Conservation (phyloP, 2,329 filamentous ascomycete species). For the Leptographium radiaticola region DNA sequence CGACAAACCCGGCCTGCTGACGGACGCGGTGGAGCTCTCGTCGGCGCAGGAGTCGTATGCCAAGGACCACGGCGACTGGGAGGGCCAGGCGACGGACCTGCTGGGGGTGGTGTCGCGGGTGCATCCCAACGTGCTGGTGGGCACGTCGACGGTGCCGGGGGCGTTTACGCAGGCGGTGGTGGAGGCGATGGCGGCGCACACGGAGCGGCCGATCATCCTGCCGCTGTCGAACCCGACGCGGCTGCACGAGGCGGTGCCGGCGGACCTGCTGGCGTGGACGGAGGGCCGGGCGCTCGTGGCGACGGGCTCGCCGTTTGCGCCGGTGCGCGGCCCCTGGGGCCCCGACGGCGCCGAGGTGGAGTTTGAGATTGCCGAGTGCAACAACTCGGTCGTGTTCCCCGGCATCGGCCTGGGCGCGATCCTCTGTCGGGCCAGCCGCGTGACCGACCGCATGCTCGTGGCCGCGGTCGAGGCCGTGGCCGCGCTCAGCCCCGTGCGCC, state of each 20-base stretch:
- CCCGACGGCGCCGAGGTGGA: constrained; percentile 27
- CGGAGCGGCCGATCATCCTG: constrained; percentile 62
- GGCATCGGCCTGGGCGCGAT: constrained; percentile 74
- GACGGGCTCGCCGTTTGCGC: constrained; percentile 70
- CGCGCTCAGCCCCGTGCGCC: constrained; percentile 54
- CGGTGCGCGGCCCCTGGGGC: constrained; percentile 50
- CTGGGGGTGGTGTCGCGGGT: constrained; percentile 55
- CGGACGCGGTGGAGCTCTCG: constrained; percentile 41
- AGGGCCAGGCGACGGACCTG: constrained; percentile 42
- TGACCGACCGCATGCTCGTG: constrained; percentile 71
- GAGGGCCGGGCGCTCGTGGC: constrained; percentile 65
- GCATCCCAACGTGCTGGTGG: constrained; percentile 70
- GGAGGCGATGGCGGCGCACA: constrained; percentile 60
- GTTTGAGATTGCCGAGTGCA: constrained; percentile 60
- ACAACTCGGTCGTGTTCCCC: constrained; percentile 77
- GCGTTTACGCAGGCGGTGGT: constrained; percentile 66
- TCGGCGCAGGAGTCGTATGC: constrained; percentile 55
- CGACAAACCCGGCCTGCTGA: constrained; percentile 67
- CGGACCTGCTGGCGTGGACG: constrained; percentile 68
- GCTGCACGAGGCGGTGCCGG: constrained; percentile 68
- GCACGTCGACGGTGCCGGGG: constrained; percentile 66
- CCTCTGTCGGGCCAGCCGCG: constrained; percentile 49
- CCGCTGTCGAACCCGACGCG: constrained; percentile 77
- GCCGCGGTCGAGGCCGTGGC: constrained; percentile 65
- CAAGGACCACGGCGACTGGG: constrained; percentile 51